A percentile compares a stretch with the other conserved stretches of the same genome.
These are phyloP conservation scores for Lophiotrema nucula DNA, from an alignment of 495 filamentous ascomycete genomes.

Conservation along the genomic window DNA sequence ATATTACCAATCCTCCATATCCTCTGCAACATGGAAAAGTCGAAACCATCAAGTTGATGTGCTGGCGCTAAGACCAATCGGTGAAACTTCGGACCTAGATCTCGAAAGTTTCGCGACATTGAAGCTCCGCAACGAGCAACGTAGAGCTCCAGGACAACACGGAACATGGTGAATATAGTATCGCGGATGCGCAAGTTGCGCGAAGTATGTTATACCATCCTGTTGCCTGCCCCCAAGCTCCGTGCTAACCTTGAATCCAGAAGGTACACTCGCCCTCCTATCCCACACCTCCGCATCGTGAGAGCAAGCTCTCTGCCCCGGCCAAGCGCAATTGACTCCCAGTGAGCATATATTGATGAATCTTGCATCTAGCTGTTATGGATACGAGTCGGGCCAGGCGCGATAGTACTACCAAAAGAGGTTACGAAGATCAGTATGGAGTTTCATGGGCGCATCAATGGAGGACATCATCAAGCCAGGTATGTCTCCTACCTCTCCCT, in stretches of 20 bases:
- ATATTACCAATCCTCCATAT: no score
- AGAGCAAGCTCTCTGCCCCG: background rate
- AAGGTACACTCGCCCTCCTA: constrained; percentile 40
- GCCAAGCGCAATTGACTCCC: background rate
- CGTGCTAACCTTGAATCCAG: constrained; percentile 34
- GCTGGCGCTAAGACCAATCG: background rate
- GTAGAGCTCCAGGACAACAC: background rate
- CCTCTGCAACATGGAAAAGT: no score
- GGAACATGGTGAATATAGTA: constrained; percentile 73
- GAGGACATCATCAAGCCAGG: constrained; percentile 80
- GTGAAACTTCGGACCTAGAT: background rate
- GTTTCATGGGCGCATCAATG: constrained; percentile 64
- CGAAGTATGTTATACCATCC: constrained; percentile 33
- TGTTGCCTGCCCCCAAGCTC: background rate
- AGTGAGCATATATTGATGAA: no score
- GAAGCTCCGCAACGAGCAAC: background rate
- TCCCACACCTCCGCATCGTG: background rate
- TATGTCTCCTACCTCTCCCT: constrained; percentile 40
- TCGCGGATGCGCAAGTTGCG: constrained; percentile 76
- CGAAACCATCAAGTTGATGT: background rate
- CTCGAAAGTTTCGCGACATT: constrained; percentile 26
- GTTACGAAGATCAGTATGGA: constrained; percentile 81
- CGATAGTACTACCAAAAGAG: constrained; percentile 73
- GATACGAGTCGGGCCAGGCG: constrained; percentile 74
- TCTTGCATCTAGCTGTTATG: constrained; percentile 69